Base-by-base conservation (phyloP, 139 green algal species). In the Gonium pectorale region DNA sequence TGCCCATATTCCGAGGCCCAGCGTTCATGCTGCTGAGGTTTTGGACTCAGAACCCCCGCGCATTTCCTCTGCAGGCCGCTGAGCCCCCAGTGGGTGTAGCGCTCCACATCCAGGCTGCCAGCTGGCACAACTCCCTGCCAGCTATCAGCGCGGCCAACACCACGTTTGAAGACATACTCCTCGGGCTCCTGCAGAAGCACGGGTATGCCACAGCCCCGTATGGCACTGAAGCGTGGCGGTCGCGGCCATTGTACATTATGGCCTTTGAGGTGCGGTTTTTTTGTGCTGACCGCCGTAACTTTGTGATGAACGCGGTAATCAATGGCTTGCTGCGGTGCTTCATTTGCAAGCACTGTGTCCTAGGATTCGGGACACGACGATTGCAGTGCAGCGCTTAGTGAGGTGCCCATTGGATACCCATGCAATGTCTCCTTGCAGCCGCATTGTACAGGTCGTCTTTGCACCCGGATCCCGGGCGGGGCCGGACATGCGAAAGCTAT, bases 241-340 rank as follows among this genome's bases (percentile, higher is more conserved):
- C 29, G 40, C 64, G 79, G 27, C 79, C 79, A 27, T 43, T 49
- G 6, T 77, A 68, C 64, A 67, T 85, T 5, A 85, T 85, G 79
- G 63, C 79, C 17, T 85, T 85, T 21, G 79, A 85, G 79, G 79
- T 77, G 51, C 1, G 71, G n/a, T n/a, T n/a, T n/a, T n/a, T n/a
- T n/a, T n/a, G n/a, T n/a, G n/a, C n/a, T n/a, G n/a, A n/a, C n/a
- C n/a, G n/a, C n/a, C n/a, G n/a, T n/a, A n/a, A n/a, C n/a, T n/a
- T n/a, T n/a, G n/a, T n/a, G n/a, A n/a, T n/a, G n/a, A n/a, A n/a
- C n/a, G n/a, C n/a, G n/a, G n/a, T n/a, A n/a, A n/a, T n/a, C n/a
- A n/a, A n/a, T n/a, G n/a, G n/a, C n/a, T n/a, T n/a, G n/a, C n/a
- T n/a, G n/a, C n/a, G n/a, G n/a, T n/a, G n/a, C n/a, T n/a, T n/a